phyloP scores from a whole-genome alignment of 1,284 basidiomycete genomes.

The Sporisorium iseilematis-ciliati region DNA sequence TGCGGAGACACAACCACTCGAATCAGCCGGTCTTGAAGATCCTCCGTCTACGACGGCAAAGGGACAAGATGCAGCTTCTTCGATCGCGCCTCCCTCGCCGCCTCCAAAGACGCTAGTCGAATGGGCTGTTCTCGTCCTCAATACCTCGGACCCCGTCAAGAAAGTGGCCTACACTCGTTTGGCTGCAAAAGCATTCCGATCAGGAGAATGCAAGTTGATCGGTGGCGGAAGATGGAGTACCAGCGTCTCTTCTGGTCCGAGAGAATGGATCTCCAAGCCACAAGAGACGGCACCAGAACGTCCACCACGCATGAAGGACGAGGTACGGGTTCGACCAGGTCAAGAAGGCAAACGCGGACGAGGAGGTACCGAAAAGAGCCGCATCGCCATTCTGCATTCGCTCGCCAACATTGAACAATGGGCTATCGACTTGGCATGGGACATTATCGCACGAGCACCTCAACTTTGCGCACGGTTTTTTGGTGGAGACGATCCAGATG shows the following conservation, averaged over 20 bases:
- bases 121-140: slow-evolving; percentile 81
- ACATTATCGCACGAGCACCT: slow-evolving; percentile 78
- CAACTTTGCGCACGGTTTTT: slow-evolving; percentile 54
- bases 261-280: slow-evolving; percentile 44
- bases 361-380: slow-evolving; percentile 75
- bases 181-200: slow-evolving; percentile 79
- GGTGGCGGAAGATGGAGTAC: slow-evolving; percentile 71
- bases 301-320: slow-evolving; percentile 74
- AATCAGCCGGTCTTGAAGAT: background rate
- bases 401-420: slow-evolving; percentile 92
- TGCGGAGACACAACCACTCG: background rate
- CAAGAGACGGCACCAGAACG: slow-evolving; percentile 75
- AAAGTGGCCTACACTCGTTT: slow-evolving; percentile 80
- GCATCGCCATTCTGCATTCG: slow-evolving; percentile 82
- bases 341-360: slow-evolving; percentile 76
- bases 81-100: slow-evolving; percentile 45
- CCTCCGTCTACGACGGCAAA: background rate
- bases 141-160: slow-evolving; percentile 78
- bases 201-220: slow-evolving; percentile 77
- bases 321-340: slow-evolving; percentile 76
- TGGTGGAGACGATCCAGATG: slow-evolving; percentile 22
- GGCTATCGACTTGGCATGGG: slow-evolving; percentile 74
- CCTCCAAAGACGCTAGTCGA: slow-evolving; percentile 75
- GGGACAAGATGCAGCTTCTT: background rate
- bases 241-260: slow-evolving; percentile 10